Evolutionary conservation across 2,329 filamentous ascomycete species (phyloP), one percentile per base, ranked within the genome.

Genomic region (Paecilomyces sp.): DNA sequence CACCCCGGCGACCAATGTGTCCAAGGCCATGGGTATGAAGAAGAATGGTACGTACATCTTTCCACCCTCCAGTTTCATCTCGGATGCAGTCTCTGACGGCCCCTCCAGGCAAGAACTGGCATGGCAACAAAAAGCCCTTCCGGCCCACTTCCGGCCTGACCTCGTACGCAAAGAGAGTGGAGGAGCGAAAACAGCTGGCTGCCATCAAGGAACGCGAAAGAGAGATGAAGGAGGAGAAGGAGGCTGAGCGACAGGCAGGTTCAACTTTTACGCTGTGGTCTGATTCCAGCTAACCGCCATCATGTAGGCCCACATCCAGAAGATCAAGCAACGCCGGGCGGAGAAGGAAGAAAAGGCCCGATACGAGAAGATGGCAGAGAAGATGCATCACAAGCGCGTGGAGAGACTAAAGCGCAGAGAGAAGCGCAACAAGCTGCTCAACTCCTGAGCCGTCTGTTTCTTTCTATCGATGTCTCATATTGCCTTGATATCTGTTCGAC

Each of bases 341-440:
- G 90, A 88, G 57, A 97, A 97, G 83, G 92, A 91, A 69, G 94
- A 97, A 81, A 92, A 89, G 76, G 91, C 92, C 70, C 83, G 93
- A 66, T 97, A 93, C 73, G 91, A 92, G 75, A 91, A 92, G 81
- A 85, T 99, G 85, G 93, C 92, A 22, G 91, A 92, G 79, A 97
- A 94, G 81, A 97, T 99, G 94, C 93, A 97, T 80, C 87, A 85
- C 77, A 97, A 96, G 83, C 84, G 92, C 62, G 88, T 97, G 12
- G 94, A 99, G 78, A 85, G 94, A 68, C 77, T 96, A 76, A 96
- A 92, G 87, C 85, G 92, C 72, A 90, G 91, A 76, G 94, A 99
- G 82, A 97, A 97, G 87, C 87, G 94, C 72, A 99, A 79, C 67
- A 79, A 79, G 67, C 58, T 79, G 59, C 70, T 79, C 58, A 77